Evolutionary conservation across 176 grass and related monocot genomes (phyloP).

Genomic region (Avena eriantha): DNA sequence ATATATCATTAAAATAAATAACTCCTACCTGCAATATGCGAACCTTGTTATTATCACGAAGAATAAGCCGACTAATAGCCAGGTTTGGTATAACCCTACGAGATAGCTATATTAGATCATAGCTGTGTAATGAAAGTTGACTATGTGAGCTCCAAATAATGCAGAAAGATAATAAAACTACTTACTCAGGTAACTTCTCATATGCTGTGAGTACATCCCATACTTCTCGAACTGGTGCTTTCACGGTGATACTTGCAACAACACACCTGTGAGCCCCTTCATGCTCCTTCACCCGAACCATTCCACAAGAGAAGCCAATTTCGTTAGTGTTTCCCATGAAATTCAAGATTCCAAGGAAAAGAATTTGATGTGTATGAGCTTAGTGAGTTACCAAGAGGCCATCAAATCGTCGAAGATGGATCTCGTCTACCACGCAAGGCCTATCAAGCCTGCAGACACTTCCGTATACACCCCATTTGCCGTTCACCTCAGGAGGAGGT

Average conservation of each 20-base stretch:
- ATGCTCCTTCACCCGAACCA: conserved; percentile 74
- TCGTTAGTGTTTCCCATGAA: conserved; percentile 33
- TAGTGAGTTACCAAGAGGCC: conserved; percentile 77
- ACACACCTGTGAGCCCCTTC: conserved; percentile 92
- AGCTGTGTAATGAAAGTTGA: conserved; percentile 35
- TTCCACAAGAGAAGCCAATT: conserved; percentile 46
- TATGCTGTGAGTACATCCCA: conserved; percentile 94
- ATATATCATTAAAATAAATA: conserved; percentile 6
- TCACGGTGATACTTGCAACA: conserved; percentile 93
- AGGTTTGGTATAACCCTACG: conserved; percentile 95
- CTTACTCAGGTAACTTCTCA: conserved; percentile 89
- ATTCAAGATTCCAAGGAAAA: conserved; percentile 24
- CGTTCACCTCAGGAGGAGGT: conserved; percentile 53
- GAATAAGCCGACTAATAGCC: conserved; percentile 90
- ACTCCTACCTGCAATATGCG: conserved; percentile 87
- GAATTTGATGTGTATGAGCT: conserved; percentile 17
- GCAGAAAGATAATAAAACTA: conserved; percentile 47
- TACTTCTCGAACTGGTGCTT: conserved; percentile 91
- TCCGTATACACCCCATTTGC: conserved; percentile 96
- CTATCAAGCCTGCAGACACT: conserved; percentile 83
- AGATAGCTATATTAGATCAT: conserved; percentile 49
- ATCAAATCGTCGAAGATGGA: conserved; percentile 97
- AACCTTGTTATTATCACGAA: conserved; percentile 97
- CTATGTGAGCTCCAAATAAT: conserved; percentile 31
- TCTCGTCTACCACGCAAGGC: conserved; percentile 88